These are phyloP conservation scores for Starmerella bombicola DNA, from an alignment of 805 yeast genomes.

Conservation along the genomic window DNA sequence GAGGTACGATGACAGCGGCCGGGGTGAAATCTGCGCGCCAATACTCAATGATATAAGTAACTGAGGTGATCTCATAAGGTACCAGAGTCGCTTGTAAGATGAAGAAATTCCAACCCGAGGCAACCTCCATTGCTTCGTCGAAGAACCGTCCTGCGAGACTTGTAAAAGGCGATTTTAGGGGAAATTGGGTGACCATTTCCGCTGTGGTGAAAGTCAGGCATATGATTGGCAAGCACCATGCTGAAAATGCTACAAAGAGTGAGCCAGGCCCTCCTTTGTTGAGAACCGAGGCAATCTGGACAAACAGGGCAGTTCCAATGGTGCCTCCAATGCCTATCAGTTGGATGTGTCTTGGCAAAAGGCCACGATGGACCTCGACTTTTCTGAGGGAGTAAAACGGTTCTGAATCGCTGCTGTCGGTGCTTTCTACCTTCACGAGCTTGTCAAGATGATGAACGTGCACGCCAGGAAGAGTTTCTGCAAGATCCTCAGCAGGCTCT, in stretches of 20 bases:
- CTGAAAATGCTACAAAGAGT: conserved; percentile 47
- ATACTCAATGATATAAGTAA: conserved; percentile 62
- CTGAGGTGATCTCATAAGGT: conserved; percentile 75
- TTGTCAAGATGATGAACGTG: not conserved
- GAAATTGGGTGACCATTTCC: conserved; percentile 66
- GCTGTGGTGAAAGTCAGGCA: conserved; percentile 60
- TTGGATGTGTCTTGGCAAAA: conserved; percentile 47
- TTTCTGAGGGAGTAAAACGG: not conserved
- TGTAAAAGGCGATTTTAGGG: conserved; percentile 66
- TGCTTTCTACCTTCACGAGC: conserved; percentile 3
- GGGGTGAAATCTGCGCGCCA: conserved; percentile 72
- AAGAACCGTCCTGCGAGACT: conserved; percentile 62
- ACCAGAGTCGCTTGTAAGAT: conserved; percentile 61
- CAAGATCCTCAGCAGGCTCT: not conserved
- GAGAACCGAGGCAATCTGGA: conserved; percentile 34
- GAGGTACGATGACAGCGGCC: conserved; percentile 55
- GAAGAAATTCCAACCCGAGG: conserved; percentile 73
- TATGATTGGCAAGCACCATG: conserved; percentile 61
- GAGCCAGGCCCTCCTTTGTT: conserved; percentile 59
- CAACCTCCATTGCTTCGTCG: conserved; percentile 61
- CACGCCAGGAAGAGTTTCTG: not conserved
- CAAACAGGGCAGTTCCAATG: conserved; percentile 23
- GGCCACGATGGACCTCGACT: conserved; percentile 35
- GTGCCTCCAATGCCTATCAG: conserved; percentile 25
- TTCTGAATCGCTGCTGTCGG: conserved; percentile 2